These are phyloP conservation scores for Stephania japonica DNA, from an alignment of 164 flowering plant species.

Conservation along the genomic window DNA sequence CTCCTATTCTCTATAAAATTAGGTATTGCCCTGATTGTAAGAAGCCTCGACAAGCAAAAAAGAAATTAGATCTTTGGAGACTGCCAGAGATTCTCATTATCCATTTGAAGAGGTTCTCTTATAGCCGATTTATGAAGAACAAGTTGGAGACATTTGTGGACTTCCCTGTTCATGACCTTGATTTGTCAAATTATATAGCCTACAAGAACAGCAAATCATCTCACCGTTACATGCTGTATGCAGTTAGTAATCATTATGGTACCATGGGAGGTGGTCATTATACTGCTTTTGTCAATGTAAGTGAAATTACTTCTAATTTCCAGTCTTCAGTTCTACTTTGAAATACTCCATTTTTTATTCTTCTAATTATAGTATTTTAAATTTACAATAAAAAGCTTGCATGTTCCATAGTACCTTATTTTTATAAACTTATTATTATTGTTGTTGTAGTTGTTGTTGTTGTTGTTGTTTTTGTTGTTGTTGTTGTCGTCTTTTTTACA, in stretches of 20 bases:
- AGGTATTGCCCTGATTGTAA: conserved; percentile 95
- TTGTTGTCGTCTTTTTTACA: background rate
- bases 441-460: background rate
- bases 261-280: conserved; percentile 98
- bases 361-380: background rate
- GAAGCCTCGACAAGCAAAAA: conserved; percentile 81
- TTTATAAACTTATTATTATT: background rate
- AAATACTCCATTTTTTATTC: background rate
- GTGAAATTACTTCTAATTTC: conserved; percentile 24
- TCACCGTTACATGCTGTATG: conserved; percentile 67
- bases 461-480: background rate
- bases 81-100: conserved; percentile 86
- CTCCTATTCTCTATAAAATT: background rate
- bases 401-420: background rate
- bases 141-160: conserved; percentile 89
- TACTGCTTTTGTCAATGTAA: conserved; percentile 83
- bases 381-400: background rate
- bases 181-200: conserved; percentile 59
- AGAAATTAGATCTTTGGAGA: conserved; percentile 96
- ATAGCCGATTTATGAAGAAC: conserved; percentile 69
- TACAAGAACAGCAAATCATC: conserved; percentile 32
- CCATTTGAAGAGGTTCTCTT: conserved; percentile 90
- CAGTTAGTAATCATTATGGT: conserved; percentile 89
- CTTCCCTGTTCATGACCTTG: conserved; percentile 76
- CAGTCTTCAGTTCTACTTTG: background rate